Base-by-base conservation (phyloP, 495 filamentous ascomycete species). In the Penicillium fimorum region DNA sequence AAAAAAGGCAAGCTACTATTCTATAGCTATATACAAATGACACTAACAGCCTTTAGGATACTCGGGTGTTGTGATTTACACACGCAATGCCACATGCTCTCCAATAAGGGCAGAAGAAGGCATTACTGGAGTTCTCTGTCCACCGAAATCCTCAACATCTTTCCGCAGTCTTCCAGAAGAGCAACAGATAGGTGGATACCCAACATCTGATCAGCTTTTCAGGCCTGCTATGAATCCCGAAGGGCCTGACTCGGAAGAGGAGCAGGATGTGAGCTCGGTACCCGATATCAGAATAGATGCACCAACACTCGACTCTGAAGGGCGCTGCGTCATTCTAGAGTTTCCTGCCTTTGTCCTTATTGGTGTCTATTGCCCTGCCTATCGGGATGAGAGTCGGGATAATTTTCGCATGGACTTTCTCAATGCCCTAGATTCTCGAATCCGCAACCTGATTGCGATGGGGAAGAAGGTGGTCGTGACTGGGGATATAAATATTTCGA, bases 71-170 rank as follows among this genome's bases (percentile, higher is more conserved):
- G 94, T 88, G 12, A 90, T 98, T 18, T 98, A 97, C 70, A 96
- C 91, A 2, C 84, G 92, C n/a, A 90, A 92, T 66, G 83, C 89
- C 4, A 86, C 84, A 50, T 97, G 94, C 69, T 84, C 85, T 17
- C 94, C 94, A 0, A 91, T 98, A 13, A 84, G 87, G 43, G 93
- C 92, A 3, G 94, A 98, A 74, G 94, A 97, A 77, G 94, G 94
- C 27, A 83, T 98, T 52, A 88, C 89, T 4, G 94, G 94, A 9
- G 76, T 90, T 11, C 81, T 97, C 25, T 85, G 82, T 32, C 85
- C 90, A 2, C 91, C 91, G 3, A 88, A 85, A 62, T 89, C 88
- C 2, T 79, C 85, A 6, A 83, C 78, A n/a, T 77, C 80, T 15
- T 98, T 91, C 68, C 81, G 85, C 42, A 84, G 91, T 43, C 82